phyloP scores from a whole-genome alignment of 2,329 filamentous ascomycete genomes.

The Pseudocercospora pini-densiflorae region DNA sequence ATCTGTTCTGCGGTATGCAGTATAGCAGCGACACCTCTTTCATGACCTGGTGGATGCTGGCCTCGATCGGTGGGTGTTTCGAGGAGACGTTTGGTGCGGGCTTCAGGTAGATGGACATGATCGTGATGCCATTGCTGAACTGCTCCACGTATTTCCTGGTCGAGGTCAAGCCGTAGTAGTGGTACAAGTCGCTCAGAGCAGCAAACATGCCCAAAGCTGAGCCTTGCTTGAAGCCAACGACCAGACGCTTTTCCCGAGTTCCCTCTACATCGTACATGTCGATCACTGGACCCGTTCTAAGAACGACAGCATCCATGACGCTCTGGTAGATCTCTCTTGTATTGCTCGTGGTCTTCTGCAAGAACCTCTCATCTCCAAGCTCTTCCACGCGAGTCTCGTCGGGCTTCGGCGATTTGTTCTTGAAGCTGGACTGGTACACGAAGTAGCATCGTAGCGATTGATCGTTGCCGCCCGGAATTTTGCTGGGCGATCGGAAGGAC shows the following conservation, averaged over 20 bases:
- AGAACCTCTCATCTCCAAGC: constrained; percentile 90
- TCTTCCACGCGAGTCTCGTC: constrained; percentile 87
- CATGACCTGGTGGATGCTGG: constrained; percentile 97
- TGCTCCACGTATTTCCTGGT: constrained; percentile 97
- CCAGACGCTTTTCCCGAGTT: constrained; percentile 87
- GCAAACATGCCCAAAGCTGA: constrained; percentile 94
- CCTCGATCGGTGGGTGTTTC: constrained; percentile 79
- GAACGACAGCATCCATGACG: constrained; percentile 83
- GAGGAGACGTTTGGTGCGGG: constrained; percentile 64
- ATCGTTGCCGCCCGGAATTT: constrained; percentile 72
- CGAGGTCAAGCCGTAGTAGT: constrained; percentile 97
- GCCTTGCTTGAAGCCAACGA: constrained; percentile 91
- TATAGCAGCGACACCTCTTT: constrained; percentile 97
- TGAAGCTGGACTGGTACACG: constrained; percentile 95
- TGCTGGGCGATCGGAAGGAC: constrained; percentile 90
- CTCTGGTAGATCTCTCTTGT: constrained; percentile 96
- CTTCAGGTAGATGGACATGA: constrained; percentile 93
- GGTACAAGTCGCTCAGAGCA: constrained; percentile 92
- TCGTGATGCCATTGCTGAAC: constrained; percentile 97
- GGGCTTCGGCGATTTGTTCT: constrained; percentile 70
- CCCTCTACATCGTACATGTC: constrained; percentile 97
- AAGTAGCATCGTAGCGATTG: constrained; percentile 96
- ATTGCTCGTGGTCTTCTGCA: constrained; percentile 94
- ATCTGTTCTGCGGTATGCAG: constrained; percentile 97
- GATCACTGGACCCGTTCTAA: constrained; percentile 89